Conservation (phyloP, 352 stramenopile genomes). For the Pythium phragmitis region DNA sequence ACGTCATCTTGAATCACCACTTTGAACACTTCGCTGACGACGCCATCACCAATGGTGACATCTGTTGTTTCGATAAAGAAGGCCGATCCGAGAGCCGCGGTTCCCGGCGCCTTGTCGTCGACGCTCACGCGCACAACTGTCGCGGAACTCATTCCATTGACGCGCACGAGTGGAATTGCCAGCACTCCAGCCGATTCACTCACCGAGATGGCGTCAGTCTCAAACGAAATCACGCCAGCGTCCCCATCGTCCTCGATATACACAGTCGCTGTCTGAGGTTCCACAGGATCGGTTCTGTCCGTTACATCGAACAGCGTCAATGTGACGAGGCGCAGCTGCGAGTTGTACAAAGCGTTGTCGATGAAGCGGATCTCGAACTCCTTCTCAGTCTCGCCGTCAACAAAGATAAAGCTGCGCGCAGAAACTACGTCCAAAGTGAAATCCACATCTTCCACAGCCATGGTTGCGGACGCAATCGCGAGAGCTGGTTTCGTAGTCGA, state of each 20-base stretch:
- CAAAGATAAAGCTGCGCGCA: slow-evolving; percentile 34
- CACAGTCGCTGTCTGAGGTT: slow-evolving; percentile 23
- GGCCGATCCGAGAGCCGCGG: slow-evolving; percentile 27
- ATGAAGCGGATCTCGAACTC: slow-evolving; percentile 41
- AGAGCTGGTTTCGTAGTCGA: slow-evolving; percentile 13
- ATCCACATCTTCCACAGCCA: slow-evolving; percentile 32
- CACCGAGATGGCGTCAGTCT: slow-evolving; percentile 15
- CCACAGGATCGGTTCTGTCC: slow-evolving; percentile 31
- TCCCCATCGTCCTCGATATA: slow-evolving; percentile 57
- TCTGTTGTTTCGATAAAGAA: slow-evolving; percentile 31
- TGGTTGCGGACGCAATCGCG: neutral
- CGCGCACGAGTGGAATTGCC: slow-evolving; percentile 33
- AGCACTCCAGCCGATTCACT: slow-evolving; percentile 32
- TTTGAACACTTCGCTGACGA: slow-evolving; percentile 22
- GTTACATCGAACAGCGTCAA: slow-evolving; percentile 46
- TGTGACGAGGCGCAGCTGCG: slow-evolving; percentile 24
- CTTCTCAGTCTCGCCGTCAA: slow-evolving; percentile 34
- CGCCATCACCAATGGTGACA: slow-evolving; percentile 40
- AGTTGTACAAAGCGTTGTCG: slow-evolving; percentile 42
- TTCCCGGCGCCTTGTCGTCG: slow-evolving; percentile 11
- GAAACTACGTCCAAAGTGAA: slow-evolving; percentile 30
- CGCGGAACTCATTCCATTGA: slow-evolving; percentile 34
- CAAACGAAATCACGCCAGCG: slow-evolving; percentile 51
- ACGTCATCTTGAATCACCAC: slow-evolving; percentile 47
- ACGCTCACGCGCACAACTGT: slow-evolving; percentile 30